These are phyloP conservation scores for Cladosporium sp. DNA, from an alignment of 2,329 filamentous ascomycete genomes.

Conservation along the genomic window DNA sequence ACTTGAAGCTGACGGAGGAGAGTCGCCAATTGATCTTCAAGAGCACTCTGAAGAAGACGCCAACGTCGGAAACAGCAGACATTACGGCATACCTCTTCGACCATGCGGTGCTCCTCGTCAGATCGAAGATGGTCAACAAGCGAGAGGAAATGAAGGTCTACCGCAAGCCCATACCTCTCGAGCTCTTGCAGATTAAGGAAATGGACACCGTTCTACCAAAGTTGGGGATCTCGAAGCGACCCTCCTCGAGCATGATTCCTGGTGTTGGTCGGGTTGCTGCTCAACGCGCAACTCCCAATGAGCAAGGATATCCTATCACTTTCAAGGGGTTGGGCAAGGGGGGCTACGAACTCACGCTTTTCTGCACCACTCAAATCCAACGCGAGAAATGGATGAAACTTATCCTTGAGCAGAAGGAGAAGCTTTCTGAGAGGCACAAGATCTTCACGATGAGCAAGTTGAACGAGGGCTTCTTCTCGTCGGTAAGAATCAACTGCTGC, in stretches of 20 bases:
- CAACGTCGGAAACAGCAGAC: slow-evolving; percentile 76
- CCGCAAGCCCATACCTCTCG: slow-evolving; percentile 89
- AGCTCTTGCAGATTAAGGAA: slow-evolving; percentile 88
- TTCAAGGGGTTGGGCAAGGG: slow-evolving; percentile 95
- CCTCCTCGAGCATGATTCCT: slow-evolving; percentile 80
- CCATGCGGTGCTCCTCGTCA: slow-evolving; percentile 87
- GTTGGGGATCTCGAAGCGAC: slow-evolving; percentile 76
- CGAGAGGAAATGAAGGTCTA: slow-evolving; percentile 94
- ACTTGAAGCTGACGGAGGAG: slow-evolving; percentile 91
- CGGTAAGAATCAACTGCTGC: slow-evolving; percentile 91
- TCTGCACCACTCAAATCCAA: slow-evolving; percentile 79
- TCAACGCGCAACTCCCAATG: slow-evolving; percentile 48
- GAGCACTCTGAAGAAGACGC: slow-evolving; percentile 87
- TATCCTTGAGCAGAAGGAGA: slow-evolving; percentile 87
- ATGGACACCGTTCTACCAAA: slow-evolving; percentile 95
- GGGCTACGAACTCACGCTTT: slow-evolving; percentile 89
- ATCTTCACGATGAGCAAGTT: slow-evolving; percentile 68
- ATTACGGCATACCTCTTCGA: slow-evolving; percentile 96
- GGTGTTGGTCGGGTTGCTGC: slow-evolving; percentile 54
- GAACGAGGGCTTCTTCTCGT: slow-evolving; percentile 88
- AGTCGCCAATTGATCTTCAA: slow-evolving; percentile 93
- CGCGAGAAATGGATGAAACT: slow-evolving; percentile 96
- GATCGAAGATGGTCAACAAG: slow-evolving; percentile 90
- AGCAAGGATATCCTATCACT: slow-evolving; percentile 89
- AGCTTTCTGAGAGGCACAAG: slow-evolving; percentile 73